Conservation (phyloP, 495 filamentous ascomycete species). For the Penicillium daleae region DNA sequence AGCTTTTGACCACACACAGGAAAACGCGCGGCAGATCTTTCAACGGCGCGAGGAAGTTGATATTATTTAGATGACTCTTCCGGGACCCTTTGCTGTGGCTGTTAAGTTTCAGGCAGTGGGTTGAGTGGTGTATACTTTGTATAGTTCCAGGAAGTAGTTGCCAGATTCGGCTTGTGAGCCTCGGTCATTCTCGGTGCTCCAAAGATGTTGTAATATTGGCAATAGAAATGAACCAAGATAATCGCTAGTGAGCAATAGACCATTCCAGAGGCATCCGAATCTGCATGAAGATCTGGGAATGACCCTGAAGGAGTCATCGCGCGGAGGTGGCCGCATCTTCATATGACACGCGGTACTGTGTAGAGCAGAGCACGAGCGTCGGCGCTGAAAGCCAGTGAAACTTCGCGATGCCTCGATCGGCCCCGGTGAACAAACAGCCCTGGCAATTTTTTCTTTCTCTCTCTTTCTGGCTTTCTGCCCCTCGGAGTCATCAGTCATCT, state of each 20-base stretch:
- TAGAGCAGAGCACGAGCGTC: constrained; percentile 33
- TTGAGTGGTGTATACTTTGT: not conserved
- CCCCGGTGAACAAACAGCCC: constrained; percentile 23
- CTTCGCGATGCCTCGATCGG: constrained; percentile 23
- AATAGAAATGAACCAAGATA: not conserved
- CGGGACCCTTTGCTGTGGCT: no score
- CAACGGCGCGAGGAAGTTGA: no score
- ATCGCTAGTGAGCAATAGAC: not conserved
- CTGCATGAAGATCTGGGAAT: constrained; percentile 15
- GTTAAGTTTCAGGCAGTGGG: no score
- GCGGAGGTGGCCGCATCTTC: constrained; percentile 9
- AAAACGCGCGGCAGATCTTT: no score
- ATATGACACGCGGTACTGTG: constrained; percentile 29
- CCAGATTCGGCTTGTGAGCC: not conserved
- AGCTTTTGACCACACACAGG: no score
- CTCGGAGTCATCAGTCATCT: not conserved
- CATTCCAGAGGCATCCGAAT: not conserved
- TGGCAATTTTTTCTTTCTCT: not conserved
- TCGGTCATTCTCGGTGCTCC: not conserved
- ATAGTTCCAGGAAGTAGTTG: not conserved
- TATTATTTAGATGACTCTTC: no score
- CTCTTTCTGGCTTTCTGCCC: not conserved
- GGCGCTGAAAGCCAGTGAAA: constrained; percentile 35
- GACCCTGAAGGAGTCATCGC: not conserved
- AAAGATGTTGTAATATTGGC: not conserved